phyloP scores from a whole-genome alignment of 768 basidiomycete genomes.

The Mycena maculata region DNA sequence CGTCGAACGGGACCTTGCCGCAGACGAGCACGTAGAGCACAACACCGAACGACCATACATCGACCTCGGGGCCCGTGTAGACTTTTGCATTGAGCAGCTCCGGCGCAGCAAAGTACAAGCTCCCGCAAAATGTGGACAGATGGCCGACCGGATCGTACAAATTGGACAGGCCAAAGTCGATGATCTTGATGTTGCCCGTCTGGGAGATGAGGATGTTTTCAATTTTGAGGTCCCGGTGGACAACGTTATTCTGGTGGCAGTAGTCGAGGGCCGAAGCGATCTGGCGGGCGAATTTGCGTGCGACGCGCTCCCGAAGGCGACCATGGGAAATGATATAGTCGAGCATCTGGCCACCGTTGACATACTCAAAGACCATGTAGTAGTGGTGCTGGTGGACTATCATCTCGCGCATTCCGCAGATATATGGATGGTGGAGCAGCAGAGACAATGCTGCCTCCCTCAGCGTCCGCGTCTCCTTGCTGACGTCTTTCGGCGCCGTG shows the following conservation, averaged over 20 bases:
- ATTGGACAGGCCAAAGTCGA: slow-evolving; percentile 98
- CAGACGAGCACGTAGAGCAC: slow-evolving; percentile 98
- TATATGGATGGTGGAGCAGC: slow-evolving; percentile 97
- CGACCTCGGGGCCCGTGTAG: slow-evolving; percentile 97
- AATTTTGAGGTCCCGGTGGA: slow-evolving; percentile 98
- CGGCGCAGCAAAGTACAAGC: slow-evolving; percentile 97
- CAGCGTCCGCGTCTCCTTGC: slow-evolving; percentile 95
- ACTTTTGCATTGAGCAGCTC: slow-evolving; percentile 96
- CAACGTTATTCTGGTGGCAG: slow-evolving; percentile 97
- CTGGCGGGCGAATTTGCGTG: slow-evolving; percentile 97
- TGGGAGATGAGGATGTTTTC: slow-evolving; percentile 99
- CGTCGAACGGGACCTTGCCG: slow-evolving; percentile 98
- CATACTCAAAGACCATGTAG: slow-evolving; percentile 99
- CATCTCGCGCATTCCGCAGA: slow-evolving; percentile 99
- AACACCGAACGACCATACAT: slow-evolving; percentile 99
- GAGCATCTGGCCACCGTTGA: slow-evolving; percentile 99
- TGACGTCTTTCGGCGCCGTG: slow-evolving; percentile 81
- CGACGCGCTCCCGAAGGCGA: slow-evolving; percentile 92
- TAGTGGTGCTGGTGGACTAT: slow-evolving; percentile 98
- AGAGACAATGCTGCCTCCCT: slow-evolving; percentile 96
- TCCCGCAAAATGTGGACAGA: slow-evolving; percentile 96
- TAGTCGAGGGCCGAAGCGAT: slow-evolving; percentile 97
- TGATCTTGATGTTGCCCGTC: slow-evolving; percentile 99
- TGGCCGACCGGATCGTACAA: slow-evolving; percentile 86
- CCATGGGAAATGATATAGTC: slow-evolving; percentile 99